A percentile compares a stretch with the other conserved stretches of the same genome.
phyloP scores from a whole-genome alignment of 1,139 yeast genomes.

The Hansenula sp. region DNA sequence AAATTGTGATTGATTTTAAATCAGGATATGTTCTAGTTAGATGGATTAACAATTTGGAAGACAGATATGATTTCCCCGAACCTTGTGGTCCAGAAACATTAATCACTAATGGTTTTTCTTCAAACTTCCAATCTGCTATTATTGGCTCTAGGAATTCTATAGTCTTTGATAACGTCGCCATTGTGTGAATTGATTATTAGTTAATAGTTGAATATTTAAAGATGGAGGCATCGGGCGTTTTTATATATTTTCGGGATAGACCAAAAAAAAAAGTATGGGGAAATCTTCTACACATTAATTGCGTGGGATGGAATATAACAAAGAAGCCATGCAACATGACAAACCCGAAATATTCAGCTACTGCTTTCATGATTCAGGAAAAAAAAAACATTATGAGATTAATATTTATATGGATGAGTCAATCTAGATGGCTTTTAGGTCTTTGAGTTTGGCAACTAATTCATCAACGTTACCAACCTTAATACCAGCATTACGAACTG shows the following conservation, averaged over 20 bases:
- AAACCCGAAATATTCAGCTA: no score
- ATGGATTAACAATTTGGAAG: slow-evolving; percentile 38
- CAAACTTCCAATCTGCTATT: slow-evolving; percentile 21
- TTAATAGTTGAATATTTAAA: no score
- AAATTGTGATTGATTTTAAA: slow-evolving; percentile 49
- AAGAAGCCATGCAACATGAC: no score
- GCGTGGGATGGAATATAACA: neutral
- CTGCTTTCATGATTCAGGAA: neutral
- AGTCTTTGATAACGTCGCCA: slow-evolving; percentile 11
- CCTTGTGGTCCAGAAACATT: slow-evolving; percentile 93
- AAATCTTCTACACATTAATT: neutral
- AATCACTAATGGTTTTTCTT: slow-evolving; percentile 45
- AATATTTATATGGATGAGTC: no score
- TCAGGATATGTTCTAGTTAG: slow-evolving; percentile 35
- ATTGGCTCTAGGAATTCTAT: slow-evolving; percentile 22
- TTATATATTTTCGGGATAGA: no score
- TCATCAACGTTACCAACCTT: slow-evolving; percentile 81
- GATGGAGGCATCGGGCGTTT: neutral
- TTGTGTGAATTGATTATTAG: neutral
- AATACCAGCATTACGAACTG: slow-evolving; percentile 75
- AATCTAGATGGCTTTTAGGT: slow-evolving; percentile 27
- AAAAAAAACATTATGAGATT: neutral
- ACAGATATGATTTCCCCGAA: slow-evolving; percentile 77
- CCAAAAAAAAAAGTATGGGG: neutral
- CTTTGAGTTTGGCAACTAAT: slow-evolving; percentile 73